Conservation (phyloP, 768 basidiomycete species). For the Ramaria sp. region DNA sequence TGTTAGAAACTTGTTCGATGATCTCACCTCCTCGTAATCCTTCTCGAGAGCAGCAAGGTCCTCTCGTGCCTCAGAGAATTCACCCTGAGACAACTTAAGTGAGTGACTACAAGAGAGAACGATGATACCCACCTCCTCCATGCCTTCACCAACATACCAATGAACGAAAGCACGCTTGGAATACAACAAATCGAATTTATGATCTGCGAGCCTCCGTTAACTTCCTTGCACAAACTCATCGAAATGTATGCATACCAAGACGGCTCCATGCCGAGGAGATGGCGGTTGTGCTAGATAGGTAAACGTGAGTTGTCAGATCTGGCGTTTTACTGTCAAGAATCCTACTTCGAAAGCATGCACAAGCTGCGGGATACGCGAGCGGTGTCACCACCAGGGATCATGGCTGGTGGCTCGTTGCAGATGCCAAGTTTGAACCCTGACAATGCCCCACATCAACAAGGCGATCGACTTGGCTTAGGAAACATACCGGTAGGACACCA, state of each 20-base stretch:
- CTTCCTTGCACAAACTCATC: not conserved
- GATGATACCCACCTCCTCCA: slow-evolving; percentile 41
- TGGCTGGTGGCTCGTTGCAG: slow-evolving; percentile 68
- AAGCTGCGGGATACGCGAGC: slow-evolving; percentile 67
- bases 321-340: not conserved
- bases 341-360: slow-evolving; percentile 63
- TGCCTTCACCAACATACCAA: slow-evolving; percentile 57
- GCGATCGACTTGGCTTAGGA: slow-evolving; percentile 13
- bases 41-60: slow-evolving; percentile 99
- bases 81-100: slow-evolving; percentile 41
- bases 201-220: slow-evolving; percentile 27
- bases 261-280: slow-evolving; percentile 70
- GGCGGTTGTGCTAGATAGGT: slow-evolving; percentile 35
- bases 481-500: slow-evolving; percentile 59
- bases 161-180: slow-evolving; percentile 38
- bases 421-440: slow-evolving; percentile 43
- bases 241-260: slow-evolving; percentile 22
- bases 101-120: not conserved
- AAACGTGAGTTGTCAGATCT: not conserved
- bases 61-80: slow-evolving; percentile 98
- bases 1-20: not conserved
- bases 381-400: slow-evolving; percentile 66
- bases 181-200: slow-evolving; percentile 74
- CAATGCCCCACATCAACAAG: not conserved
- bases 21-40: slow-evolving; percentile 83